Base-by-base conservation (phyloP, 2,329 filamentous ascomycete genomes). In the Cryoendolithus antarcticus region DNA sequence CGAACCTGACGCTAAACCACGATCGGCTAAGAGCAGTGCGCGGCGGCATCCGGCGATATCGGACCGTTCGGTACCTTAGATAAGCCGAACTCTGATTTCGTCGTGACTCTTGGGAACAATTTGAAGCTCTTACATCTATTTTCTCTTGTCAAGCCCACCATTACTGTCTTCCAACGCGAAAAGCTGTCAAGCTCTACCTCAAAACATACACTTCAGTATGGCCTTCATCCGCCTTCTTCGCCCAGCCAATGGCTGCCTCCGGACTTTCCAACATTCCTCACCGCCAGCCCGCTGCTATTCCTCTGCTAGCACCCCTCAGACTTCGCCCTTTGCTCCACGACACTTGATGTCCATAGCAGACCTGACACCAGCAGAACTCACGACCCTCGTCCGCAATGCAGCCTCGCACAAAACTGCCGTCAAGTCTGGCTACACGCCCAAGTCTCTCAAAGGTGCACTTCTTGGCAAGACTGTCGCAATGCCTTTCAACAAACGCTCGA, bases 401-500 rank as follows among this genome's bases (percentile, higher is more conserved):
- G 71, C 76, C 15, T 63, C 72, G 32, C 76, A 85, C 66, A 96
- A 96, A 62, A 63, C 74, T 39, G 69, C 76, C 40, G 76, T 89
- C 66, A 93, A 93, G 61, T 74, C 76, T 12, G 75, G 76, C 34
- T 32, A 38, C 15, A 67, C 72, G 39, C 75, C 81, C 3, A 59
- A 66, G 37, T 65, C 69, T 32, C 65, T 93, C 39, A 65, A 71
- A 39, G 70, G 71, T 31, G 67, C 74, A 8, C 65, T 98, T 46
- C 63, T 73, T 1, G 83, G 85, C 38, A 77, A 85, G 62, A 88
- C 86, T 0, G 75, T 98, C 27, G 89, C 91, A 49, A 82, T 98
- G 78, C 85, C 93, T 71, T 98, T 98, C 70, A 93, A 74, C 71
- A 98, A 98, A 67, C 79, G 88, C 50, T 93, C 83, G 53, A 98